Conservation (phyloP, 1,139 yeast genomes). For the Hyphopichia pseudoburtonii region DNA sequence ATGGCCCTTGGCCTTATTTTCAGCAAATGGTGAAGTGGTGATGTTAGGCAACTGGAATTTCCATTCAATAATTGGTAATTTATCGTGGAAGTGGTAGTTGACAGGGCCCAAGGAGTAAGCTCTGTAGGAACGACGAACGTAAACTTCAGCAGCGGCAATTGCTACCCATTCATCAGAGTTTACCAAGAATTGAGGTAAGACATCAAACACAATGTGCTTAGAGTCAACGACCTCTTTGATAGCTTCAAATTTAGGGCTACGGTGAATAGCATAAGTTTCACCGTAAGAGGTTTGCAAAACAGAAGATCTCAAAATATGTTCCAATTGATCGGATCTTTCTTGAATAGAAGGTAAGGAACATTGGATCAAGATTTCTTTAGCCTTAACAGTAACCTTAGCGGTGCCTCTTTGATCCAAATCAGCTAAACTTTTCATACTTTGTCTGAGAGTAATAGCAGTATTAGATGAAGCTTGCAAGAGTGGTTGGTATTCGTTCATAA, state of each 20-base stretch:
- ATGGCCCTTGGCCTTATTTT: conserved; percentile 51
- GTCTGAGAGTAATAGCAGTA: conserved; percentile 69
- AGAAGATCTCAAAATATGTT: conserved; percentile 88
- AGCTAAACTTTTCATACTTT: conserved; percentile 72
- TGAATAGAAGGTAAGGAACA: conserved; percentile 94
- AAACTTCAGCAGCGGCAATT: conserved; percentile 95
- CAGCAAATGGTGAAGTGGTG: conserved; percentile 64
- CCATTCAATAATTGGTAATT: conserved; percentile 79
- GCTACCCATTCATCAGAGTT: conserved; percentile 86
- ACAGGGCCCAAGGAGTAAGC: conserved; percentile 88
- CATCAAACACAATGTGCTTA: conserved; percentile 94
- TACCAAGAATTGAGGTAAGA: conserved; percentile 83
- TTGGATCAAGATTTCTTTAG: conserved; percentile 93
- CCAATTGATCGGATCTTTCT: conserved; percentile 96
- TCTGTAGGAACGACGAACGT: conserved; percentile 94
- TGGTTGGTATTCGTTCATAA: conserved; percentile 79
- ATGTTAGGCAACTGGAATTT: conserved; percentile 83
- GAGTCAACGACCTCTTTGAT: conserved; percentile 93
- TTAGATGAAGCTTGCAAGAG: conserved; percentile 65
- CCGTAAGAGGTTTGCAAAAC: conserved; percentile 91
- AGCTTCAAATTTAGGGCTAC: conserved; percentile 77
- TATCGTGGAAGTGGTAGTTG: conserved; percentile 58
- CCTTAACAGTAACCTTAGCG: conserved; percentile 93
- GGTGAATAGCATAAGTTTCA: conserved; percentile 71
- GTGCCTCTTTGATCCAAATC: conserved; percentile 87